Evolutionary conservation across 2,329 filamentous ascomycete genomes (phyloP), one percentile per base, ranked within the genome.

Genomic region (Trichoderma atrobrunneum): DNA sequence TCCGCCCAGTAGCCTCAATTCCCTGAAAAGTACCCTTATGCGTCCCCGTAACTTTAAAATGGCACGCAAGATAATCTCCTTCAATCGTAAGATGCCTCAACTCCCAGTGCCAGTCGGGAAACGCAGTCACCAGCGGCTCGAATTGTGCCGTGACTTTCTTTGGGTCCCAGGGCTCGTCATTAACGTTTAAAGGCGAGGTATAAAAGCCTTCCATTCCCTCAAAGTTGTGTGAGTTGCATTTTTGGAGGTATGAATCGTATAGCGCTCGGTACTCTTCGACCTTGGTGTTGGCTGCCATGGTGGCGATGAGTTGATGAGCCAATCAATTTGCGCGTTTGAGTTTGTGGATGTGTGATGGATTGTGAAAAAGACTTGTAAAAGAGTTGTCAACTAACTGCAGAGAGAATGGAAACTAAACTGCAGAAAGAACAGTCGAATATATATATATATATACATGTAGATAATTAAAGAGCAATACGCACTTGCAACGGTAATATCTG

Each of bases 91-190:
- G 59, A 36, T 61, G 59, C 30, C 10, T 34, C 7, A 61, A 10
- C 18, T 32, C 34, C 59, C 59, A 61, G n/a, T 36, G 59, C 59
- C 59, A 61, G 59, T 61, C 59, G 1, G 59, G 59, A 36, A 61
- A 61, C 34, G 59, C 59, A 36, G 59, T 34, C n/a, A 61, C 59
- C 21, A 61, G 30, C n/a, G 59, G 59, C 59, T 34, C 34, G 32
- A 61, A 36, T 7, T 61, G 59, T n/a, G 59, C 59, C 4, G 59
- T 61, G 12, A 61, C 59, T 61, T 36, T 54, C 21, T 54, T 54
- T 24, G 48, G 48, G n/a, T 24, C 48, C 48, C 48, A 54, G 5
- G 48, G 48, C 48, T 24, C 48, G n/a, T 54, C 48, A 2, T 54
- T 54, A 3, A 54, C 48, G 5, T 54, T 24, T 7, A 54, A 21